Base-by-base conservation (phyloP, 2,329 filamentous ascomycete genomes). In the Pseudomassariella vexata region DNA sequence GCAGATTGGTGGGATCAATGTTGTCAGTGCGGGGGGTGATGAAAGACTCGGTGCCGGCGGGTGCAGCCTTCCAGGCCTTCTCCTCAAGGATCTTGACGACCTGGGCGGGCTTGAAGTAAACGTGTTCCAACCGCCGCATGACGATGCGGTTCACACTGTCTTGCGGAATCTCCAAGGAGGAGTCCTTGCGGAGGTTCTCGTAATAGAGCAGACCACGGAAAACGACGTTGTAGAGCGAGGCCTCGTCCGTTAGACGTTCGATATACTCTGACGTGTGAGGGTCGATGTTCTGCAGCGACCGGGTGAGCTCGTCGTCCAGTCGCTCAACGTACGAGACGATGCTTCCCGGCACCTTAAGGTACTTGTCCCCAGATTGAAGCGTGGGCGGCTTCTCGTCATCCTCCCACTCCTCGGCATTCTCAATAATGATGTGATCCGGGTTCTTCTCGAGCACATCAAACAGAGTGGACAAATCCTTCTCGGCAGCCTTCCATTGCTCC, bases 221-320 rank as follows among this genome's bases (percentile, higher is more conserved):
- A 57, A 98, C 85, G 62, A 87, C 83, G 62, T 86, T 88, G 70
- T 98, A 98, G 31, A 98, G 71, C 29, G 82, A 69, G 41, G 82
- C 83, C 68, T 98, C 92, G 51, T 98, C 92, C 34, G 85, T 83
- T 38, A 98, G 68, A 37, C 94, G 79, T 58, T 98, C 92, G 41
- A 98, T 95, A 57, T 98, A 98, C 66, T 98, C 92, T 19, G 92
- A 92, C 24, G 92, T 98, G 65, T 98, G 92, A 36, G 92, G 94
- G 58, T 98, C 92, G 53, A 98, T 95, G 62, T 82, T 85, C 63
- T 98, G 92, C 32, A 98, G 73, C n/a, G 92, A 95, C 49, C 92
- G 82, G 40, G 86, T 94, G 43, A 98, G 85, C 67, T 98, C 94
- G 53, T 98, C 92, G 52, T 98, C 92, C 14, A 98, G 76, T 54